Evolutionary conservation across 192 early-diverging fungal species (phyloP).

Genomic region (Phycomyces blakesleeanus): DNA sequence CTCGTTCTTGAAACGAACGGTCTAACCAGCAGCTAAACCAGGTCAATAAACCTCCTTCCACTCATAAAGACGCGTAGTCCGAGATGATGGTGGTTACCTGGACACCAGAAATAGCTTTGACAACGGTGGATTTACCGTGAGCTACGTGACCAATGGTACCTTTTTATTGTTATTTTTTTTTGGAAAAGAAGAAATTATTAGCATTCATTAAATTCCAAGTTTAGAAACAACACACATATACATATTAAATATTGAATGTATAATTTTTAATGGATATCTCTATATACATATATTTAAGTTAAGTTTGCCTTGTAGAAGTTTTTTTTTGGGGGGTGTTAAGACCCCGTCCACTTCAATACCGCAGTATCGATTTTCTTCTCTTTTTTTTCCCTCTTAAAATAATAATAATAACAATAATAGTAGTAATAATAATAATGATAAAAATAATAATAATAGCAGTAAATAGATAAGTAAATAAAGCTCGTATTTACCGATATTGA

Average conservation of each 20-base stretch:
- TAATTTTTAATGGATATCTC: no score
- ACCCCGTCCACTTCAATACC: no score
- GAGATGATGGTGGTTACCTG: slow-evolving; percentile 42
- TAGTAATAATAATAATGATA: neutral
- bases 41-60: neutral
- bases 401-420: neutral
- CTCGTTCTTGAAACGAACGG: slow-evolving; percentile 96
- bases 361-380: neutral
- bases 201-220: no score
- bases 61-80: no score
- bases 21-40: slow-evolving; percentile 35
- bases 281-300: no score
- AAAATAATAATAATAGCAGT: neutral
- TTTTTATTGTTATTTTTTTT: slow-evolving; percentile 33
- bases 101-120: slow-evolving; percentile 96
- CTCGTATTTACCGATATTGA: slow-evolving; percentile 84
- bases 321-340: no score
- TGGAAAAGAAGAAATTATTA: no score
- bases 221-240: no score
- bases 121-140: slow-evolving; percentile 98
- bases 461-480: neutral
- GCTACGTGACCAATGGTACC: slow-evolving; percentile 99
- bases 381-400: slow-evolving; percentile 8
- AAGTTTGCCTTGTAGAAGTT: no score
- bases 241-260: no score